These are phyloP conservation scores for Mimosa bimucronata DNA, from an alignment of 306 rosid species.

Conservation along the genomic window DNA sequence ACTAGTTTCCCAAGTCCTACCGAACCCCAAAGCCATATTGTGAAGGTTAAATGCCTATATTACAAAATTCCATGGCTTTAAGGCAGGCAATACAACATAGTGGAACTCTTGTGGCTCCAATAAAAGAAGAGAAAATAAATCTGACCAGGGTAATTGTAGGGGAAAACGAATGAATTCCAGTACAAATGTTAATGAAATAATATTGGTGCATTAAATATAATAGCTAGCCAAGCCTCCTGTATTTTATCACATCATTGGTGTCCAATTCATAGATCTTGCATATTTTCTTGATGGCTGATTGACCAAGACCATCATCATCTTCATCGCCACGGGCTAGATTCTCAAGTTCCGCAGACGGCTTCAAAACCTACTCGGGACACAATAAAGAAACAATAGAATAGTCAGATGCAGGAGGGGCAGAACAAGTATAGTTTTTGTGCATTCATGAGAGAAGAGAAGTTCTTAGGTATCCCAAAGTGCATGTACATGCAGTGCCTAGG, in stretches of 20 bases:
- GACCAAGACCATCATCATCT: constrained; percentile 50
- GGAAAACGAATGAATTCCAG: neutral
- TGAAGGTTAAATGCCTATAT: neutral
- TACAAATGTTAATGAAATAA: constrained; percentile 8
- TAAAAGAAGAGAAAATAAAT: neutral
- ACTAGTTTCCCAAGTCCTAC: neutral
- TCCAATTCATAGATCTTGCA: constrained; percentile 76
- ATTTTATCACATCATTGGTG: constrained; percentile 62
- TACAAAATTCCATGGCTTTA: constrained; percentile 9
- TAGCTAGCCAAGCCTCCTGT: constrained; percentile 41
- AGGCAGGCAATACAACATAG: neutral
- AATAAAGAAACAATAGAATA: neutral
- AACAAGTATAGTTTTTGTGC: neutral
- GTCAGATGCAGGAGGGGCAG: neutral
- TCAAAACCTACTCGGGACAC: constrained; percentile 52
- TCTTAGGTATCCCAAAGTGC: neutral
- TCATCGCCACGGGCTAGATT: constrained; percentile 40
- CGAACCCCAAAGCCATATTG: neutral
- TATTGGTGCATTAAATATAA: constrained; percentile 12
- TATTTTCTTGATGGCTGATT: constrained; percentile 50
- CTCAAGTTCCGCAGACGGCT: constrained; percentile 74
- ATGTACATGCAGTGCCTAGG: neutral
- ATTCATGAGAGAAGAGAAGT: neutral
- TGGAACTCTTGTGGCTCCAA: neutral
- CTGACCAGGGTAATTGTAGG: neutral